Conservation (phyloP, 208 protist genomes). For the Trypanosoma congolense region DNA sequence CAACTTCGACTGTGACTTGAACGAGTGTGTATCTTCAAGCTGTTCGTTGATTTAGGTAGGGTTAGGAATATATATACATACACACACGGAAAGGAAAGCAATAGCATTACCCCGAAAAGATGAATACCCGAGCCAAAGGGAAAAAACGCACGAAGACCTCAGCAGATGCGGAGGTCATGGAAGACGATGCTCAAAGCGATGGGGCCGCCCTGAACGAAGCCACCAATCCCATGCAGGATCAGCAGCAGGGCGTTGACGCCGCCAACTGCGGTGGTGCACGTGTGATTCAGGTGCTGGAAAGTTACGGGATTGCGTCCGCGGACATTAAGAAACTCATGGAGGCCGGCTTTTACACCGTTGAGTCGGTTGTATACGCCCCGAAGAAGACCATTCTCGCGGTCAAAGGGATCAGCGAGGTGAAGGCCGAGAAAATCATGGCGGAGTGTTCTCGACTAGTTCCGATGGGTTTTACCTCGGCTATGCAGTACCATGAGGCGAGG, state of each 20-base stretch:
- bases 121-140: conserved; percentile 23
- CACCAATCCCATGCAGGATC: conserved; percentile 14
- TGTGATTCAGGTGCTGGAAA: conserved; percentile 89
- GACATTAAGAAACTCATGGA: conserved; percentile 98
- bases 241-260: conserved; percentile 36
- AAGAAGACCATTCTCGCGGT: conserved; percentile 95
- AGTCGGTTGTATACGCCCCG: conserved; percentile 95
- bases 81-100: neutral
- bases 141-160: conserved; percentile 17
- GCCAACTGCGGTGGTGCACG: conserved; percentile 54
- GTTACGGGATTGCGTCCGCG: conserved; percentile 88
- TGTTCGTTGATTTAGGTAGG: too few relatives aligned
- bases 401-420: conserved; percentile 98
- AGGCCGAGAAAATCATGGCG: conserved; percentile 97
- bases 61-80: too few relatives aligned
- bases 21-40: too few relatives aligned
- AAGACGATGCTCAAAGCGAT: conserved; percentile 20
- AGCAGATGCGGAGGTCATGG: conserved; percentile 4
- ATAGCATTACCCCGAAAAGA: conserved; percentile 2
- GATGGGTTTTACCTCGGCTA: conserved; percentile 97
- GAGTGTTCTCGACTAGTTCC: conserved; percentile 94
- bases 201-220: conserved; percentile 15
- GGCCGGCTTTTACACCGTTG: conserved; percentile 94
- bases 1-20: too few relatives aligned
- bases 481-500: conserved; percentile 93